phyloP scores from a whole-genome alignment of 2,329 filamentous ascomycete genomes.

The Nemania diffusa region DNA sequence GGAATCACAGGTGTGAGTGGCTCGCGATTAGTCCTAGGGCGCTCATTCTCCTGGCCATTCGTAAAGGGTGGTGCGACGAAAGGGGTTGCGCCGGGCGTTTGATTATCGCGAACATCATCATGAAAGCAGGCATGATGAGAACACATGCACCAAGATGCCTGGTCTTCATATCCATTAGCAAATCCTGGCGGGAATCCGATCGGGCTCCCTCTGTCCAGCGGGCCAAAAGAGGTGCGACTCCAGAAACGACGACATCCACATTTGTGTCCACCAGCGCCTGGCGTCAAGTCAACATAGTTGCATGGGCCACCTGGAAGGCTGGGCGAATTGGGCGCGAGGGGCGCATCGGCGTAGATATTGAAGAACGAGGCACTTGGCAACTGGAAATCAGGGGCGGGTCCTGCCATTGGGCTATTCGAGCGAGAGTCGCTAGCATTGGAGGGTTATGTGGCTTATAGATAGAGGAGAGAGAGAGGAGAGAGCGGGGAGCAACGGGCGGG shows the following conservation, averaged over 20 bases:
- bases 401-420: conserved; percentile 62
- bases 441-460: conserved; percentile 15
- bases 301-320: conserved; percentile 63
- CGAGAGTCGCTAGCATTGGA: conserved; percentile 49
- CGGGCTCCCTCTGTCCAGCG: conserved; percentile 47
- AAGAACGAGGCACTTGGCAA: conserved; percentile 60
- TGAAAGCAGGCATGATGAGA: conserved; percentile 72
- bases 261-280: conserved; percentile 61
- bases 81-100: conserved; percentile 38
- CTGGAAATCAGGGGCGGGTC: conserved; percentile 59
- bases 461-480: conserved; percentile 28
- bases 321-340: conserved; percentile 45
- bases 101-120: conserved; percentile 56
- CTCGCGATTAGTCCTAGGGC: conserved; percentile 58
- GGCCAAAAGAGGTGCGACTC: conserved; percentile 56
- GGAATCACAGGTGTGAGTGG: conserved; percentile 61
- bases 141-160: conserved; percentile 69
- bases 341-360: conserved; percentile 65
- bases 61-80: conserved; percentile 39
- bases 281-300: conserved; percentile 66
- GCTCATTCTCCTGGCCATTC: conserved; percentile 65
- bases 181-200: conserved; percentile 41
- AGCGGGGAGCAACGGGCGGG: neutral
- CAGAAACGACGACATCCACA: conserved; percentile 72
- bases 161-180: conserved; percentile 50